Percentiles rank a stretch among this genome's conserved stretches.
These are phyloP conservation scores for Hymenoscyphus scutula DNA, from an alignment of 2,329 filamentous ascomycete species.

Conservation along the genomic window DNA sequence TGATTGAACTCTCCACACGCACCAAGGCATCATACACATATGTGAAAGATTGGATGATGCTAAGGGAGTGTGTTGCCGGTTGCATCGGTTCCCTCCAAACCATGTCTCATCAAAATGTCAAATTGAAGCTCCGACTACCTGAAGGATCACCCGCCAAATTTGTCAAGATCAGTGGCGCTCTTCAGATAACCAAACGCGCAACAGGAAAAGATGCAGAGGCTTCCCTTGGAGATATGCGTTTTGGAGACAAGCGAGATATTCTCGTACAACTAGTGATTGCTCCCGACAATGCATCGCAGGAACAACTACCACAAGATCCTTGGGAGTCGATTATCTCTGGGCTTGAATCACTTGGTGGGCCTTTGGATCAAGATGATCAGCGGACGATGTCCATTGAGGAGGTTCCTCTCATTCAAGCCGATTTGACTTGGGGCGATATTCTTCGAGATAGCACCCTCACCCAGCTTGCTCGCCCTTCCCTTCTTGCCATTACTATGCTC, in stretches of 20 bases:
- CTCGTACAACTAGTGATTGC: constrained; percentile 91
- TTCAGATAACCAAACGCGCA: constrained; percentile 94
- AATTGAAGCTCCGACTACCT: constrained; percentile 87
- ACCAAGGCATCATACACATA: constrained; percentile 98
- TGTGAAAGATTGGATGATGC: constrained; percentile 99
- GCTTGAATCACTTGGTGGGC: constrained; percentile 85
- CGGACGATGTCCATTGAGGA: constrained; percentile 86
- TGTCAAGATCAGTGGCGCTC: constrained; percentile 93
- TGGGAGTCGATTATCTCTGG: constrained; percentile 98
- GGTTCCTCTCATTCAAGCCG: constrained; percentile 90
- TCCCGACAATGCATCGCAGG: constrained; percentile 75
- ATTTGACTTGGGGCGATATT: constrained; percentile 90
- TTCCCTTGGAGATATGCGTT: constrained; percentile 84
- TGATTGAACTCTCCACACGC: constrained; percentile 93
- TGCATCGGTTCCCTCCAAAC: constrained; percentile 90
- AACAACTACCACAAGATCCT: constrained; percentile 85
- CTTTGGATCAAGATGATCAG: constrained; percentile 81
- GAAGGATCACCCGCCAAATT: constrained; percentile 98
- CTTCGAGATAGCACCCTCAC: constrained; percentile 82
- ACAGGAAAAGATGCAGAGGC: constrained; percentile 94
- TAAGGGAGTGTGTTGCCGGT: constrained; percentile 91
- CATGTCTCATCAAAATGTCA: constrained; percentile 96
- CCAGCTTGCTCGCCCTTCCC: constrained; percentile 82
- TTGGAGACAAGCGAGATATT: constrained; percentile 92
- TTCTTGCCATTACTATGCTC: constrained; percentile 94